Percentiles rank a stretch among this genome's conserved stretches.
Conservation (phyloP, 768 basidiomycete species). For the Tricholoma hemisulphureum region DNA sequence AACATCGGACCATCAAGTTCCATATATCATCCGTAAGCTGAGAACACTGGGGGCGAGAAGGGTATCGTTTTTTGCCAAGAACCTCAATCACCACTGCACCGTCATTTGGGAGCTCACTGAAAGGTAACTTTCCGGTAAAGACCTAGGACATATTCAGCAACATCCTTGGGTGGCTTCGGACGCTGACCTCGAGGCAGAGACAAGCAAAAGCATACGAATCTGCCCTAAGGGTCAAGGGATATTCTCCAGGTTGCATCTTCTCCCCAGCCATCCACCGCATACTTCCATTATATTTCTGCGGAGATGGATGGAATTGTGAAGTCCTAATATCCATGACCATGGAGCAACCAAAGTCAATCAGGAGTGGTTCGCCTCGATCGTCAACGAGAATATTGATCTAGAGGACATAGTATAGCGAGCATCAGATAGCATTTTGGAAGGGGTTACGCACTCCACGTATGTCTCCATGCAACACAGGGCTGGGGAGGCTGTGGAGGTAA, state of each 20-base stretch:
- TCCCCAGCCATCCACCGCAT: constrained; percentile 15
- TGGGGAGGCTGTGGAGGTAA: constrained; percentile 10
- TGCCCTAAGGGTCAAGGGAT: constrained; percentile 10
- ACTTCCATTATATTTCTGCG: constrained; percentile 3
- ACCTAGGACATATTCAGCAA: constrained; percentile 2
- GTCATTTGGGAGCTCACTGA: constrained; percentile 10
- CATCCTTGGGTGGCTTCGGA: background rate
- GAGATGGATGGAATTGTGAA: background rate
- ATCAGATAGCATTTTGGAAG: background rate
- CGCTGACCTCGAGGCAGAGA: constrained; percentile 13
- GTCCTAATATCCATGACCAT: constrained; percentile 2
- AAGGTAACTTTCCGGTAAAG: constrained; percentile 14
- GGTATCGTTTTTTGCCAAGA: constrained; percentile 8
- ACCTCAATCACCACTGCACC: constrained; percentile 18
- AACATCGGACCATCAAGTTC: no score
- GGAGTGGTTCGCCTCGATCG: constrained; percentile 9
- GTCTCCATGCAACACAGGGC: constrained; percentile 16
- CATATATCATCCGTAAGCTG: constrained; percentile 11
- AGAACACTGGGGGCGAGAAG: constrained; percentile 9
- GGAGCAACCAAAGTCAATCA: constrained; percentile 12
- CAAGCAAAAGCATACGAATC: constrained; percentile 18
- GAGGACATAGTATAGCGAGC: background rate
- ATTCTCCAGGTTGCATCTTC: constrained; percentile 5
- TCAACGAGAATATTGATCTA: constrained; percentile 16
- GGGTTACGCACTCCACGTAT: constrained; percentile 11